Evolutionary conservation across 2,329 filamentous ascomycete genomes (phyloP), one percentile per base, ranked within the genome.

Genomic region (Nigrospora sphaerica): DNA sequence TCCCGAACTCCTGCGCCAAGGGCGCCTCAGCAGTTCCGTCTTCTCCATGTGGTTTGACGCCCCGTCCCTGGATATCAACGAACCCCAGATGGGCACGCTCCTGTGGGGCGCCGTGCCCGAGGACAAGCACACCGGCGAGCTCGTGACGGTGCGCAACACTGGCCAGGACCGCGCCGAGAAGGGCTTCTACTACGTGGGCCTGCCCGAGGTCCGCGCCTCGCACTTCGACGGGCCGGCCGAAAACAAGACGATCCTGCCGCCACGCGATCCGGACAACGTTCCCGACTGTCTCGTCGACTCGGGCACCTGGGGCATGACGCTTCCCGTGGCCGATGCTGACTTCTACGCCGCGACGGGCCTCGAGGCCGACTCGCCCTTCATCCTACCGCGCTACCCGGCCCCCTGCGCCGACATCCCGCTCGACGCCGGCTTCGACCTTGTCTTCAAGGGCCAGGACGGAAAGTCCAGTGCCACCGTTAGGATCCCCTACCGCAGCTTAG

Each of bases 1-100:
- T 23, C 28, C 40, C 39, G 23, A 46, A n/a, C 38, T 46, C 3
- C 34, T 38, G 4, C 6, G 17, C 16, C 34, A 38, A 6, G 45
- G 45, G 4, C 39, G 35, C 16, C 23, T 43, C 9, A 12, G 28
- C n/a, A 42, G 37, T 34, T 16, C 12, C 23, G 32, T 46, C 39
- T 46, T 36, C 39, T 43, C 45, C 39, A 46, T 43, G 13, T 46
- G 34, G 34, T 46, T 46, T 19, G 45, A 42, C 39, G 45, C 39
- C 17, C 32, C 32, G 17, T 34, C 45, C 9, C 33, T 16, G 32
- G 39, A 46, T 34, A 38, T 46, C 45, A 43, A 43, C 33, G 45
- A 46, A 16, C 39, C 45, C 12, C 45, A 46, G 39, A 37, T 38
- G 28, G 45, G 45, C 28, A 43, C 39, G 10, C 45, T 46, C 16